Conservation (phyloP, 257 asterid genomes). For the Ligustrum vulgare region DNA sequence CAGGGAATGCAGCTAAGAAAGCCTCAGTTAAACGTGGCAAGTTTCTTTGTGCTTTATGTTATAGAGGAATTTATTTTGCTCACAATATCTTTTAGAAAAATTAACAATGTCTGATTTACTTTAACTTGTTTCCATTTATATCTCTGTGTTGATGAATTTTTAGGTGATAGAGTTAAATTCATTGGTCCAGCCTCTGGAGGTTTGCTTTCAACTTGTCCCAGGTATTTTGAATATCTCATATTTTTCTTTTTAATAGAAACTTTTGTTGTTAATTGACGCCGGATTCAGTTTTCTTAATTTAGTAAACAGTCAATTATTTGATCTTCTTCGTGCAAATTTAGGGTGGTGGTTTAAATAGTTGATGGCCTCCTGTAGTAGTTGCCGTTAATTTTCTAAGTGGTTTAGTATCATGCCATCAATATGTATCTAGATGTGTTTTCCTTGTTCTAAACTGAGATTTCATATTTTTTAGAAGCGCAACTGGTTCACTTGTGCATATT, state of each 20-base stretch:
- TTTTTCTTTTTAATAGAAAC: neutral
- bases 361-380: neutral
- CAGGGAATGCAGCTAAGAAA: conserved; percentile 50
- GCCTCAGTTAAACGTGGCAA: conserved; percentile 49
- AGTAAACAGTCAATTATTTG: neutral
- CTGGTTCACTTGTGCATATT: neutral
- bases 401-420: neutral
- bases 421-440: conserved; percentile 6
- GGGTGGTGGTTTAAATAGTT: neutral
- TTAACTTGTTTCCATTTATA: conserved; percentile 15
- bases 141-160: conserved; percentile 24
- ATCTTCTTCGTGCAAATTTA: neutral
- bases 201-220: conserved; percentile 48
- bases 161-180: conserved; percentile 87
- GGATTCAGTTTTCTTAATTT: neutral
- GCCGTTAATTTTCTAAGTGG: conserved; percentile 8
- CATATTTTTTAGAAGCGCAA: neutral
- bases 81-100: neutral
- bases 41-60: conserved; percentile 20
- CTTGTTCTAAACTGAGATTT: neutral
- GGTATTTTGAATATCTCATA: conserved; percentile 38
- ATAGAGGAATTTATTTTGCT: conserved; percentile 17
- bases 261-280: neutral
- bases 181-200: conserved; percentile 63
- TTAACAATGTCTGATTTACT: conserved; percentile 1